These are phyloP conservation scores for Candida broadrunensis DNA, from an alignment of 805 yeast species.

Conservation along the genomic window DNA sequence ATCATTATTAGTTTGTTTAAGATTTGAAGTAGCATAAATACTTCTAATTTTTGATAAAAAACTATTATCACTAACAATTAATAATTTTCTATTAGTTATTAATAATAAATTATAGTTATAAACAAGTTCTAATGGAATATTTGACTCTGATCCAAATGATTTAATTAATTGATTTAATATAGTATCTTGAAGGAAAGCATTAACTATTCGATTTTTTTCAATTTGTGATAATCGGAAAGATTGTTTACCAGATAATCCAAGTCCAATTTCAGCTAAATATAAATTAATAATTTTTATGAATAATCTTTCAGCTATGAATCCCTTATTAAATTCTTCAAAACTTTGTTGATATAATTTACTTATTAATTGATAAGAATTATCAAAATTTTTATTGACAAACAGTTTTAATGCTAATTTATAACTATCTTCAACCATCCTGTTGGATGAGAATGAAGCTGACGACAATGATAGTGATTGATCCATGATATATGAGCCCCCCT, in stretches of 20 bases:
- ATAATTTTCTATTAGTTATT: constrained; percentile 21
- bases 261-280: constrained; percentile 35
- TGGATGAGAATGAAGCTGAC: not conserved
- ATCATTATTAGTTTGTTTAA: constrained; percentile 7
- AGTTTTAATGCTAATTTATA: constrained; percentile 36
- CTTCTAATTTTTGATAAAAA: constrained; percentile 7
- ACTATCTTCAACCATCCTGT: constrained; percentile 9
- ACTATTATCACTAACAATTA: constrained; percentile 8
- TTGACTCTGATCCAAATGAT: constrained; percentile 5
- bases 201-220: not conserved
- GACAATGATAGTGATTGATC: not conserved
- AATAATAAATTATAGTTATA: constrained; percentile 29
- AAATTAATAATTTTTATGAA: constrained; percentile 32
- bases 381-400: constrained; percentile 36
- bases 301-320: constrained; percentile 22
- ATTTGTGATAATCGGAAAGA: not conserved
- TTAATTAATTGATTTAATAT: not conserved
- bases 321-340: constrained; percentile 18
- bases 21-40: constrained; percentile 7
- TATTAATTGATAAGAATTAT: constrained; percentile 26
- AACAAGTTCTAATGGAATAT: constrained; percentile 30
- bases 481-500: not conserved
- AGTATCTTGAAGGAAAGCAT: not conserved
- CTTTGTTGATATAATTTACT: constrained; percentile 18
- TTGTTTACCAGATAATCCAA: constrained; percentile 3